Base-by-base conservation (phyloP, 306 rosid genomes). In the Arachis hypogaea region DNA sequence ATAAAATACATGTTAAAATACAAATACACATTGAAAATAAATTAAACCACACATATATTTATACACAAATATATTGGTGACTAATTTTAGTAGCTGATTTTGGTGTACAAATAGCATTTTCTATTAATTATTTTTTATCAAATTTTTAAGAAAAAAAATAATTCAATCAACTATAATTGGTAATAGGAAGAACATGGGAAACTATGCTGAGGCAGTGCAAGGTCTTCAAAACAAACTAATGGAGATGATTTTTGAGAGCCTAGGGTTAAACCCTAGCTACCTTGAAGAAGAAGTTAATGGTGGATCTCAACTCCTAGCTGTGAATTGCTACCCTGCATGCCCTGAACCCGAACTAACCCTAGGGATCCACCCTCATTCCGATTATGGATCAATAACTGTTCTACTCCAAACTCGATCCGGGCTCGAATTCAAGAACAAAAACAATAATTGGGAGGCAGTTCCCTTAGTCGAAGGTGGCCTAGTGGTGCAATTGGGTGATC, bases 361-460 rank as follows among this genome's bases (percentile, higher is more conserved):
- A 70, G 92, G 92, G 0, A 78, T 85, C 62, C 89, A 82, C 5
- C 83, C 89, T 7, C 92, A 87, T 43, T 82, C 87, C 0, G 87
- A 87, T 40, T 87, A 67, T 3, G 84, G 87, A 1, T 82, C 82
- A 68, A 59, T 87, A 44, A 85, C 89, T 10, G 18, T 87, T 38
- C 41, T 87, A 7, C 87, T 78, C 3, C 89, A 85, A 59, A 85
- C 82, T 30, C 76, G 84, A 14, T 64, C 72, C 0, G 92, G 89
- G 45, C 83, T 85, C 0, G 86, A 87, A 57, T 52, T 85, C 42
- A 71, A 72, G 71, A 82, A 78, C 67, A 52, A 50, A 6, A 52
- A 47, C 46, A 46, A 76, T 45, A 76, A 83, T n/a, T 81, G 89
- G 88, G 9, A 61, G 7, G 56, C 73, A 4, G 92, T 85, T 11